Percentiles rank a stretch among this genome's conserved stretches.
Conservation (phyloP, 2,329 filamentous ascomycete species). For the Scytalidium lignicola region DNA sequence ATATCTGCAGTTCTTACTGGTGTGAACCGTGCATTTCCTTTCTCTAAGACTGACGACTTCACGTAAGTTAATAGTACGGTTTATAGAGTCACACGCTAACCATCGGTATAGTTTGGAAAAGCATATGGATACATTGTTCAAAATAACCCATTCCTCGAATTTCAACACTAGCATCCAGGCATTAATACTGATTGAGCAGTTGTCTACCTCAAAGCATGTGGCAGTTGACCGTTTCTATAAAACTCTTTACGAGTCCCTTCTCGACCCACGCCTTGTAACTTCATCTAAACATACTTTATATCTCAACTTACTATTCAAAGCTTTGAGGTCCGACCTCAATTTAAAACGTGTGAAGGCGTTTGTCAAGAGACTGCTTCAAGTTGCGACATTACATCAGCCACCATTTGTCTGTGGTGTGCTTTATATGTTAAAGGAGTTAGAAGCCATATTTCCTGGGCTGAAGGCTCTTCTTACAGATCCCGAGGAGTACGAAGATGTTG, state of each 20-base stretch:
- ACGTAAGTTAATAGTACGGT: constrained; percentile 44
- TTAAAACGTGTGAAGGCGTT: constrained; percentile 92
- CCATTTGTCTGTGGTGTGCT: constrained; percentile 91
- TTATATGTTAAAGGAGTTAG: constrained; percentile 79
- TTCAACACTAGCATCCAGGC: constrained; percentile 99
- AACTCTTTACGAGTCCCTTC: constrained; percentile 88
- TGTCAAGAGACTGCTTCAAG: constrained; percentile 85
- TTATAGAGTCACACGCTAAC: constrained; percentile 11
- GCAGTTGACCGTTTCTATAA: constrained; percentile 89
- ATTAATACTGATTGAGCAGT: constrained; percentile 88
- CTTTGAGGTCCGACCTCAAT: constrained; percentile 86
- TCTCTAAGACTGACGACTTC: constrained; percentile 74
- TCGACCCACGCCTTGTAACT: constrained; percentile 80
- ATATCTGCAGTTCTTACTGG: constrained; percentile 88
- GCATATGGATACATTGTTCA: constrained; percentile 91
- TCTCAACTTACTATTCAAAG: constrained; percentile 83
- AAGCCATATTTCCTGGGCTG: constrained; percentile 73
- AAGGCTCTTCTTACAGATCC: constrained; percentile 73
- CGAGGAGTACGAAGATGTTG: constrained; percentile 69
- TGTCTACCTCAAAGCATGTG: constrained; percentile 74
- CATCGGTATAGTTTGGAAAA: constrained; percentile 59
- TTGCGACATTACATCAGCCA: constrained; percentile 83
- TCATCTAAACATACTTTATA: constrained; percentile 96
- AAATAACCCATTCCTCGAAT: constrained; percentile 94
- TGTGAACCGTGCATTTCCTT: constrained; percentile 93